Conservation (phyloP, 2,329 filamentous ascomycete species). For the Sarocladiaceae sp. region DNA sequence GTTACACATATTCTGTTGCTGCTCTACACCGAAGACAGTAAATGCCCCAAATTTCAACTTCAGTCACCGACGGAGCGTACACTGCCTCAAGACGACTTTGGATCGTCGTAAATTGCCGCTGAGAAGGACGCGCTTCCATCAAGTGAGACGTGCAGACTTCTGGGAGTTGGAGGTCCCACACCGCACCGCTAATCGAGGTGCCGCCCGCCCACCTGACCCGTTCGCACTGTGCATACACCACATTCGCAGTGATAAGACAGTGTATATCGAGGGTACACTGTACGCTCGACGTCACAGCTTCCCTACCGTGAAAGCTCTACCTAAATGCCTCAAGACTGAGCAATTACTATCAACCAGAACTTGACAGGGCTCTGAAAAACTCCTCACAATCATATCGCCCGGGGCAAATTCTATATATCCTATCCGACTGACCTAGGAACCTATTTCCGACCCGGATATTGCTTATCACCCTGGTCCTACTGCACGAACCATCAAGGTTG, state of each 20-base stretch:
- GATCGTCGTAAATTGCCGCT: background rate
- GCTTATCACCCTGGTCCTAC: background rate
- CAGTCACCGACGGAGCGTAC: too few relatives aligned
- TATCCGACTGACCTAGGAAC: background rate
- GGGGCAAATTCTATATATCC: background rate
- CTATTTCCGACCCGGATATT: background rate
- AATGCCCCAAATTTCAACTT: too few relatives aligned
- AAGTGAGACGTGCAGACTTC: slow-evolving; percentile 4
- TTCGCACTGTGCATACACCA: slow-evolving; percentile 1
- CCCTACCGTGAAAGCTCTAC: slow-evolving; percentile 7
- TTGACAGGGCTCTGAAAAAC: background rate
- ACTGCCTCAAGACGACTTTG: too few relatives aligned
- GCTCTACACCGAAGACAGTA: too few relatives aligned
- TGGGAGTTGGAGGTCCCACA: slow-evolving; percentile 7
- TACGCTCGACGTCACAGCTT: slow-evolving; percentile 5
- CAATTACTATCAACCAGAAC: background rate
- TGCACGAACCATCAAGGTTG: slow-evolving; percentile 11
- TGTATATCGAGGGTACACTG: background rate
- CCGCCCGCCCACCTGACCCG: background rate
- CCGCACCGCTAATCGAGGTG: slow-evolving; percentile 1
- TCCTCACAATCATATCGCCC: background rate
- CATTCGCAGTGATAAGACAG: background rate
- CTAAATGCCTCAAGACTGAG: slow-evolving; percentile 11
- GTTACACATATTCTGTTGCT: too few relatives aligned
- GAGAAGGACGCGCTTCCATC: background rate